phyloP scores from a whole-genome alignment of 2,329 filamentous ascomycete species.

The Sarocladium oryzae region DNA sequence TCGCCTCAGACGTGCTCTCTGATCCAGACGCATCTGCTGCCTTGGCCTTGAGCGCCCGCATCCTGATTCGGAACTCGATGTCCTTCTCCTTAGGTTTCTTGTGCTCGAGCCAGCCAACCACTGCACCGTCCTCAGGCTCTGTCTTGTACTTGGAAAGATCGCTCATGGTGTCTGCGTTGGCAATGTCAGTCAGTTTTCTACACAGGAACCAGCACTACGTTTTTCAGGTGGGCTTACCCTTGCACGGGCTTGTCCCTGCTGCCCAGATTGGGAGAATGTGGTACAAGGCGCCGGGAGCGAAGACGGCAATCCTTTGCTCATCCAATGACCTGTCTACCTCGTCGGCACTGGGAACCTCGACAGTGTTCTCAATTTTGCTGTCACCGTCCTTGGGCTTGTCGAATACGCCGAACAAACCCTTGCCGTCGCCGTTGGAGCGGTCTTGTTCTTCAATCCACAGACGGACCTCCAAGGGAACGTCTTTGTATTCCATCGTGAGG shows the following conservation, averaged over 20 bases:
- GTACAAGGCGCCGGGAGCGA: constrained; percentile 46
- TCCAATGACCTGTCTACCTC: constrained; percentile 24
- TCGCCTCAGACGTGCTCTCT: neutral
- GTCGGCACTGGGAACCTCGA: constrained; percentile 21
- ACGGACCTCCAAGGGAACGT: constrained; percentile 35
- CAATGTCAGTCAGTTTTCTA: neutral
- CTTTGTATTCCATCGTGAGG: constrained; percentile 38
- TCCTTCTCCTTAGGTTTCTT: constrained; percentile 22
- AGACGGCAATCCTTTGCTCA: constrained; percentile 35
- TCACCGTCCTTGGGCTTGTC: constrained; percentile 31
- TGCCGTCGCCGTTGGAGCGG: constrained; percentile 23
- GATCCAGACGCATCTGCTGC: constrained; percentile 1
- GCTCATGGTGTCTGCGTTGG: constrained; percentile 18
- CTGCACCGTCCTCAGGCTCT: constrained; percentile 18
- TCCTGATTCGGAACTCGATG: constrained; percentile 29
- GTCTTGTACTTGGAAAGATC: constrained; percentile 24
- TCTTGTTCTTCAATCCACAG: constrained; percentile 43
- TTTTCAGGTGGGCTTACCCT: constrained; percentile 35
- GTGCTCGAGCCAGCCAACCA: constrained; percentile 25
- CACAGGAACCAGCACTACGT: too few relatives aligned
- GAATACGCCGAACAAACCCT: constrained; percentile 36
- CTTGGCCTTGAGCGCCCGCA: constrained; percentile 26
- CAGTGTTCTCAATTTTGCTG: constrained; percentile 32
- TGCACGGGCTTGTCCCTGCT: constrained; percentile 35
- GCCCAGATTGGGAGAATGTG: constrained; percentile 43